These are phyloP conservation scores for Globisporangium yorkense DNA, from an alignment of 352 stramenopile genomes.

Conservation along the genomic window DNA sequence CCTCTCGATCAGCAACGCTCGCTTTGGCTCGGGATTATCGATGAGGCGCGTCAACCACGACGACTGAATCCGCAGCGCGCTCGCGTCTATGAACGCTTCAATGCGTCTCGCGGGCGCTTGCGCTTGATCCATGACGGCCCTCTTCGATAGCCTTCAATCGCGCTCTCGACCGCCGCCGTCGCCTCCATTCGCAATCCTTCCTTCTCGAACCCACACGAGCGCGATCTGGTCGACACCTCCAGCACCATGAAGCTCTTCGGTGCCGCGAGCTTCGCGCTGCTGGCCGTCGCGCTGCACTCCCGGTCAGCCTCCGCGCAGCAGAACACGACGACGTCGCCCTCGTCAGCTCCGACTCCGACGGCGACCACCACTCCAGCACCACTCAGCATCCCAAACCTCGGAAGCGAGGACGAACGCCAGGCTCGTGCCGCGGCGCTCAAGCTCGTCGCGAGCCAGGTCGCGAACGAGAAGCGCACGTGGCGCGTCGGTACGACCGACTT, in stretches of 20 bases:
- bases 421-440: neutral
- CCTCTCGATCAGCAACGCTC: too few species aligned
- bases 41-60: too few species aligned
- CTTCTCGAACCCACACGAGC: too few species aligned
- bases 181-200: too few species aligned
- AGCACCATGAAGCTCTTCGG: neutral
- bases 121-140: too few species aligned
- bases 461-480: constrained; percentile 7
- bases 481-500: constrained; percentile 6
- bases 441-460: constrained; percentile 3
- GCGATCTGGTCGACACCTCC: too few species aligned
- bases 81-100: too few species aligned
- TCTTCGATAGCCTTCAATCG: too few species aligned
- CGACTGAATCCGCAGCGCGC: too few species aligned
- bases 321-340: neutral
- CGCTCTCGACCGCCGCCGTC: too few species aligned
- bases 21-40: too few species aligned
- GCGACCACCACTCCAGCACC: neutral
- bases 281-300: neutral
- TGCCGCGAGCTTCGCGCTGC: neutral
- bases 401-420: neutral
- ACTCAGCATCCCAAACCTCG: constrained; percentile 4
- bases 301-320: neutral
- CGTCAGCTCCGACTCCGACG: neutral
- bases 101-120: too few species aligned